Percentiles rank a stretch among this genome's conserved stretches.
These are phyloP conservation scores for Acacia melanoxylon DNA, from an alignment of 306 rosid genomes.

Conservation along the genomic window DNA sequence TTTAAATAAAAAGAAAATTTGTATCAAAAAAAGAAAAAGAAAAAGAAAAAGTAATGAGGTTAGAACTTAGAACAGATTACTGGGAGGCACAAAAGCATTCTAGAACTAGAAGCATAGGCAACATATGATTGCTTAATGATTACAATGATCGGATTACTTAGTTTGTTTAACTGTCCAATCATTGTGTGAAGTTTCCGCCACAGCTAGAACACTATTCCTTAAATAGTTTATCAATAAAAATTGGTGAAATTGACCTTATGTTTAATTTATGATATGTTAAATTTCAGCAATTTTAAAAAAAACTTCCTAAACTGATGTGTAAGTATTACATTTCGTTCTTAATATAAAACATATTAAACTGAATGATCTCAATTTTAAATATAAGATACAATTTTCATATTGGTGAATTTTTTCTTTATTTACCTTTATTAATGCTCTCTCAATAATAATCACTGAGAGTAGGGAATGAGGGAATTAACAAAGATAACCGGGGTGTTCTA, in stretches of 20 bases:
- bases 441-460: no score
- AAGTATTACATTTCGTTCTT: no score
- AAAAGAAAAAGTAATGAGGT: neutral
- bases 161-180: neutral
- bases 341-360: no score
- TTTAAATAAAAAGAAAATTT: no score
- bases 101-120: neutral
- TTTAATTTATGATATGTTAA: neutral
- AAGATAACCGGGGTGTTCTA: no score
- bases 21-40: no score
- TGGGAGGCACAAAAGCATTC: neutral
- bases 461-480: no score
- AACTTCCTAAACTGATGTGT: no score
- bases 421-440: no score
- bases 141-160: neutral
- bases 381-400: no score
- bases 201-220: neutral
- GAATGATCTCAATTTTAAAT: no score
- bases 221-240: neutral
- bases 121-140: neutral
- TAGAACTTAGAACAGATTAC: neutral
- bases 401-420: no score
- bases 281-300: neutral
- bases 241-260: neutral
- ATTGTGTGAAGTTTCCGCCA: slow-evolving; percentile 1